Evolutionary conservation across 192 early-diverging fungal species (phyloP).

Genomic region (Linderina pennispora): DNA sequence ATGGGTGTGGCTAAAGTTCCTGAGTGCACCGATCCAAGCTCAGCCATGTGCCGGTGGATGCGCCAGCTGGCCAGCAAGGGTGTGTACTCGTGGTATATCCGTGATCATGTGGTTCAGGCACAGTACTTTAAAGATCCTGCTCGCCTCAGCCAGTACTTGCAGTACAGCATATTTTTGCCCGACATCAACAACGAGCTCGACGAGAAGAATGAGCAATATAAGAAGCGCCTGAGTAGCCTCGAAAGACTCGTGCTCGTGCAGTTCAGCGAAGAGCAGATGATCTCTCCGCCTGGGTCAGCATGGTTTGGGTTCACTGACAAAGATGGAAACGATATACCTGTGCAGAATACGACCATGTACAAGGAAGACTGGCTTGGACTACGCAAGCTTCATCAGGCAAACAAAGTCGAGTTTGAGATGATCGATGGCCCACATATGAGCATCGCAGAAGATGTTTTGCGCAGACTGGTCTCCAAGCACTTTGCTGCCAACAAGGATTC

Average conservation of each 20-base stretch:
- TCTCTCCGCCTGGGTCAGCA: conserved; percentile 58
- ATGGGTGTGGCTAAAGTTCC: conserved; percentile 76
- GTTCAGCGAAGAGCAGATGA: conserved; percentile 74
- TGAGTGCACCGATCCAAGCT: conserved; percentile 54
- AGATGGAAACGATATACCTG: conserved; percentile 41
- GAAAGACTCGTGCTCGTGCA: conserved; percentile 76
- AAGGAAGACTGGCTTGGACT: conserved; percentile 68
- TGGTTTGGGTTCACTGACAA: conserved; percentile 70
- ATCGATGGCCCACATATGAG: conserved; percentile 37
- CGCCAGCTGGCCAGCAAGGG: conserved; percentile 69
- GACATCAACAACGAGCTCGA: conserved; percentile 77
- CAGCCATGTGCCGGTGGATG: conserved; percentile 64
- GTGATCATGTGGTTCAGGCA: conserved; percentile 81
- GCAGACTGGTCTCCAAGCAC: conserved; percentile 20
- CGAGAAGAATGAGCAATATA: conserved; percentile 55
- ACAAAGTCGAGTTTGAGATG: conserved; percentile 19
- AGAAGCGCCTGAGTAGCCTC: conserved; percentile 50
- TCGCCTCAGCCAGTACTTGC: conserved; percentile 63
- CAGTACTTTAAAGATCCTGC: conserved; percentile 84
- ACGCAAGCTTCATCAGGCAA: conserved; percentile 45
- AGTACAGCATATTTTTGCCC: conserved; percentile 79
- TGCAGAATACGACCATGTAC: conserved; percentile 57
- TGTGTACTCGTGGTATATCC: conserved; percentile 81
- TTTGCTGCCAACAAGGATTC: conserved; percentile 6
- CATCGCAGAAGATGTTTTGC: conserved; percentile 18